A percentile compares a stretch with the other conserved stretches of the same genome.
These are phyloP conservation scores for Candida sakaeoensis DNA, from an alignment of 805 yeast genomes.

Conservation along the genomic window DNA sequence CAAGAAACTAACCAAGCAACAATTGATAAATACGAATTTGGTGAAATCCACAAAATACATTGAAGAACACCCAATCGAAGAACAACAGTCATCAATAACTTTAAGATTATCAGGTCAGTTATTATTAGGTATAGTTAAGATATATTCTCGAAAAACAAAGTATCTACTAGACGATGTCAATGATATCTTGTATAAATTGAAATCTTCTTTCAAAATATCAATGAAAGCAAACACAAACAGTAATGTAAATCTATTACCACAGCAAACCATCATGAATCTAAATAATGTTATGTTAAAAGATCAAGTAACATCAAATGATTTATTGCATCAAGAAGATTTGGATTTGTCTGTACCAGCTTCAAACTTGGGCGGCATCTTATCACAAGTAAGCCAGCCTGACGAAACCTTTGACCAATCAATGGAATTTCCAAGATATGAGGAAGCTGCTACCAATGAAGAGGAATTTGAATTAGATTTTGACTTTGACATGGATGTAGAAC, in stretches of 20 bases:
- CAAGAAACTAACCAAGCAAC: constrained; percentile 67
- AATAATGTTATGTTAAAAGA: constrained; percentile 64
- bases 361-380: constrained; percentile 13
- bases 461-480: constrained; percentile 56
- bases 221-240: constrained; percentile 25
- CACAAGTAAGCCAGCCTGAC: constrained; percentile 28
- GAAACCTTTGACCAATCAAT: constrained; percentile 52
- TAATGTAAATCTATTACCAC: constrained; percentile 55
- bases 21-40: constrained; percentile 69
- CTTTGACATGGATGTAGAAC: constrained; percentile 47
- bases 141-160: constrained; percentile 81
- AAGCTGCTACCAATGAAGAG: constrained; percentile 11
- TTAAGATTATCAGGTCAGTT: constrained; percentile 82
- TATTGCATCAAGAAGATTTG: constrained; percentile 62
- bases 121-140: constrained; percentile 80
- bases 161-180: constrained; percentile 79
- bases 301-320: constrained; percentile 74
- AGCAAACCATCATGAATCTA: constrained; percentile 58
- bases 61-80: constrained; percentile 7
- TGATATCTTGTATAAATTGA: constrained; percentile 68
- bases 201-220: constrained; percentile 54
- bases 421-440: constrained; percentile 55
- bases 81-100: constrained; percentile 50
- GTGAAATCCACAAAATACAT: constrained; percentile 42
- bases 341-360: constrained; percentile 11